Percentiles rank a stretch among this genome's conserved stretches.
phyloP scores from a whole-genome alignment of 257 asterid genomes.

The Solanum tarapatanum region DNA sequence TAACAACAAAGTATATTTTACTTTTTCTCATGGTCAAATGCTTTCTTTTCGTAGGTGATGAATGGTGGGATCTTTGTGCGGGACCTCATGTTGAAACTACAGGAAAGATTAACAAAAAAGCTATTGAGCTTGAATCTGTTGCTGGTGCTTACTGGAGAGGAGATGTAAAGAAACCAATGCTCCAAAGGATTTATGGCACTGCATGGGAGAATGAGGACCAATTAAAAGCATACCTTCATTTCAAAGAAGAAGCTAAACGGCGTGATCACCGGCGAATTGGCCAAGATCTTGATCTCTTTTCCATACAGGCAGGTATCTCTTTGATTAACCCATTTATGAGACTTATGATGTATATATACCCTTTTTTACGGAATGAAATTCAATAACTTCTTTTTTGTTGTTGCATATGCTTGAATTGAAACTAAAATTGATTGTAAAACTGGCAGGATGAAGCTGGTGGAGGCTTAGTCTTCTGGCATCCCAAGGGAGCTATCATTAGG shows the following conservation, averaged over 20 bases:
- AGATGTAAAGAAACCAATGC: slow-evolving; percentile 73
- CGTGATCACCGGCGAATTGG: slow-evolving; percentile 93
- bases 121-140: slow-evolving; percentile 89
- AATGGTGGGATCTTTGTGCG: slow-evolving; percentile 99
- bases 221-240: slow-evolving; percentile 73
- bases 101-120: slow-evolving; percentile 73
- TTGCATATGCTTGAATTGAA: slow-evolving; percentile 5
- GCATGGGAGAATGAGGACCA: slow-evolving; percentile 98
- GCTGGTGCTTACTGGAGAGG: slow-evolving; percentile 99
- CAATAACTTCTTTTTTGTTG: neutral
- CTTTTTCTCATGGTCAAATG: neutral
- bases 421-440: slow-evolving; percentile 11
- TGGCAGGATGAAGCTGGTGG: slow-evolving; percentile 98
- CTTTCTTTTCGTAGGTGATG: slow-evolving; percentile 37
- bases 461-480: slow-evolving; percentile 98
- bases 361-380: neutral
- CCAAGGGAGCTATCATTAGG: slow-evolving; percentile 85
- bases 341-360: neutral
- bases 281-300: slow-evolving; percentile 92
- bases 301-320: slow-evolving; percentile 61
- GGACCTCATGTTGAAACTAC: slow-evolving; percentile 99
- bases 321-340: neutral
- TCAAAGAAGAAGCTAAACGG: slow-evolving; percentile 96
- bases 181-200: slow-evolving; percentile 94
- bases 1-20: neutral